Conservation (phyloP, 495 filamentous ascomycete genomes). For the Trichoderma reesei region DNA sequence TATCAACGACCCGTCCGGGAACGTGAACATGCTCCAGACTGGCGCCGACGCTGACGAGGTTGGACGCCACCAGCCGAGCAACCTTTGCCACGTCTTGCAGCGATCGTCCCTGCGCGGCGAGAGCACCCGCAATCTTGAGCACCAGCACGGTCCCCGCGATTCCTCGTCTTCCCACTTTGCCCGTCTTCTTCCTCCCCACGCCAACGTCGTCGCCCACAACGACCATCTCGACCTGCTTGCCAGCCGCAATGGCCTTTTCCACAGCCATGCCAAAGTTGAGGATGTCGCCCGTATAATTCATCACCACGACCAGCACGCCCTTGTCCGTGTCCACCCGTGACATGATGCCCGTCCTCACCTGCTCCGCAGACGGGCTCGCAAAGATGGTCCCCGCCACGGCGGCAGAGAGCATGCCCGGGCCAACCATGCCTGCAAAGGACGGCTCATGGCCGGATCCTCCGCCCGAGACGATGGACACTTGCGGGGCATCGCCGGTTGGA, state of each 20-base stretch:
- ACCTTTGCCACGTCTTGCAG: conserved; percentile 59
- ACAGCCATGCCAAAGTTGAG: conserved; percentile 92
- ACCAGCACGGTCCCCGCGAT: conserved; percentile 87
- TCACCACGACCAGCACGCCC: conserved; percentile 62
- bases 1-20: conserved; percentile 53
- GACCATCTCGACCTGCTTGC: conserved; percentile 78
- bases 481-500: conserved; percentile 32
- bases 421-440: conserved; percentile 64
- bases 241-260: conserved; percentile 81
- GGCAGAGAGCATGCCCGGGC: conserved; percentile 66
- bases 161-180: conserved; percentile 86
- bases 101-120: conserved; percentile 61
- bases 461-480: conserved; percentile 78
- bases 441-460: conserved; percentile 93
- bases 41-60: conserved; percentile 78
- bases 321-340: conserved; percentile 54
- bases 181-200: conserved; percentile 70
- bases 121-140: conserved; percentile 77
- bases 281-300: conserved; percentile 75
- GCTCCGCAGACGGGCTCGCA: conserved; percentile 77
- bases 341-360: conserved; percentile 69
- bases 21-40: conserved; percentile 87
- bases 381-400: conserved; percentile 92
- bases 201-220: conserved; percentile 94
- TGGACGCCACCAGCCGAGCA: conserved; percentile 60